Conservation (phyloP, 192 early-diverging fungal genomes). For the Dimargaris verticillata region DNA sequence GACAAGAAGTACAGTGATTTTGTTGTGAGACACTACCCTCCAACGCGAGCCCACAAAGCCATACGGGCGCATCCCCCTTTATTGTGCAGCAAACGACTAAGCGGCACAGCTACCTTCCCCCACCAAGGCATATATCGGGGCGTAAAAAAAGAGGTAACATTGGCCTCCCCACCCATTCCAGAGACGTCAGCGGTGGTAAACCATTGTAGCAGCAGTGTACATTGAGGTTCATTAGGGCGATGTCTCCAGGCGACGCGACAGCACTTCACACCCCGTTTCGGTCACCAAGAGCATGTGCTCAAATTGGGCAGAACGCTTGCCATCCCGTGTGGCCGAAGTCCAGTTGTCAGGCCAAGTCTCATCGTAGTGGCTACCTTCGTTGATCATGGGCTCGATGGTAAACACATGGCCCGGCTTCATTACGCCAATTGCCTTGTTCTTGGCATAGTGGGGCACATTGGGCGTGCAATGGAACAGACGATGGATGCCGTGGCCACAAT, state of each 20-base stretch:
- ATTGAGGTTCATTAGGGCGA: too few species aligned
- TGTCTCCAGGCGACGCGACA: constrained; percentile 17
- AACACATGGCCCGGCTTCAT: constrained; percentile 93
- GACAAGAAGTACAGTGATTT: too few species aligned
- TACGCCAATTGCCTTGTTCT: constrained; percentile 88
- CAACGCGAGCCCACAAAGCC: too few species aligned
- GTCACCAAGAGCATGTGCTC: constrained; percentile 91
- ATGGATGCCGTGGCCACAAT: constrained; percentile 84
- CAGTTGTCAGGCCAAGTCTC: constrained; percentile 64
- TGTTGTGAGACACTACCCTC: too few species aligned
- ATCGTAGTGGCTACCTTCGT: constrained; percentile 54
- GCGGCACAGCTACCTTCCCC: too few species aligned
- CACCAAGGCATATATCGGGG: too few species aligned
- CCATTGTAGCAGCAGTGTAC: too few species aligned
- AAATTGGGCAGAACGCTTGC: constrained; percentile 92
- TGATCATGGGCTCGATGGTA: constrained; percentile 99
- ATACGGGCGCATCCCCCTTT: too few species aligned
- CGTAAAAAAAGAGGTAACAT: too few species aligned
- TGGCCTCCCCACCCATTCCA: too few species aligned
- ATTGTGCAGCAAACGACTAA: too few species aligned
- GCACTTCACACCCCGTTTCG: constrained; percentile 76
- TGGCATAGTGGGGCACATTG: constrained; percentile 85
- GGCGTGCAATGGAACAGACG: constrained; percentile 81
- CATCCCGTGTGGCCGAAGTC: constrained; percentile 83
- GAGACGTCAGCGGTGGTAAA: too few species aligned